Base-by-base conservation (phyloP, 257 asterid genomes). In the Cinchona pubescens region DNA sequence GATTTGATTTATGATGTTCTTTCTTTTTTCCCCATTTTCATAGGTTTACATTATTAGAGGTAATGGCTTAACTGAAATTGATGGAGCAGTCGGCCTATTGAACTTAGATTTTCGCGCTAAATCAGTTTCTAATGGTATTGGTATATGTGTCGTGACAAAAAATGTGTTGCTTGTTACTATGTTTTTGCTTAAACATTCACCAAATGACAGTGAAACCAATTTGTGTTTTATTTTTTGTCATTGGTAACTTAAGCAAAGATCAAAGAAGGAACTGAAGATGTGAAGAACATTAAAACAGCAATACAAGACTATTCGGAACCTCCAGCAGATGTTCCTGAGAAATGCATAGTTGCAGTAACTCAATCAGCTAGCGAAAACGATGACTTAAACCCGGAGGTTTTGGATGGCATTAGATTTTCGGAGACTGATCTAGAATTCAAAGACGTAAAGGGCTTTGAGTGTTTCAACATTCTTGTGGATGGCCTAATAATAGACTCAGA, bases 41-140 rank as follows among this genome's bases (percentile, higher is more conserved):
- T 80, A 91, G 97, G 96, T 92, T 45, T 83, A 75, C 81, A 87
- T 88, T 35, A 45, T 86, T 49, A 75, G 93, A 78, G 80, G 84
- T 27, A 80, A 80, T 77, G 63, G 69, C 55, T 71, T 80, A 29
- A 63, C 86, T 58, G 90, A 92, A 75, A 81, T 87, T 59, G 91
- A 86, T 60, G 85, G 85, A 7, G 92, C 85, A 7, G 72, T 81
- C 1, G 71, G 78, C 61, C 82, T 78, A 71, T 86, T 72, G 42
- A 80, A 78, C 61, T 76, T 78, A 55, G 88, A 85, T 80, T 61
- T 78, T 75, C 83, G 61, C 25, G 66, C 37, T 62, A 71, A 76
- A 59, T 84, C 88, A 63, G 49, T 30, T 67, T 68, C 69, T 59
- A 27, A 64, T 55, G 86, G 83, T 72, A n/a, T 32, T 63, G 71